A percentile compares a stretch with the other conserved stretches of the same genome.
Evolutionary conservation across 768 basidiomycete genomes (phyloP).

Genomic region (Boletellus ananas): DNA sequence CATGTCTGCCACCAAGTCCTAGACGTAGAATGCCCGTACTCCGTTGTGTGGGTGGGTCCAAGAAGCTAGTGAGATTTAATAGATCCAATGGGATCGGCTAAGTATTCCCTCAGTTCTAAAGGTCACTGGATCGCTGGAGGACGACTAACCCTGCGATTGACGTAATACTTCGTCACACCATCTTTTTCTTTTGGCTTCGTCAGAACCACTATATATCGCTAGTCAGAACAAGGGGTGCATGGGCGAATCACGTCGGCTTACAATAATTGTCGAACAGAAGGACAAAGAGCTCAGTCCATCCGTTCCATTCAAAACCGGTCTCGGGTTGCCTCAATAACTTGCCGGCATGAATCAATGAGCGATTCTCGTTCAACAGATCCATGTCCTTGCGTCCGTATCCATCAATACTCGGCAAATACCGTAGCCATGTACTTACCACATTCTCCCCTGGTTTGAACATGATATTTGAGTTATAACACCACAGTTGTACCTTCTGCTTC

Average conservation of each 20-base stretch:
- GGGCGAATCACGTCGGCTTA: constrained; percentile 36
- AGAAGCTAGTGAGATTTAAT: constrained; percentile 79
- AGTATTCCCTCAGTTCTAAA: not conserved
- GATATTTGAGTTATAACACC: constrained; percentile 78
- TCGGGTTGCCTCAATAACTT: constrained; percentile 86
- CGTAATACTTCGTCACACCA: constrained; percentile 68
- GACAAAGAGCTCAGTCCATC: constrained; percentile 87
- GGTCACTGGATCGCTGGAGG: not conserved
- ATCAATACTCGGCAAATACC: not conserved
- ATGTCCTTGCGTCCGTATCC: constrained; percentile 55
- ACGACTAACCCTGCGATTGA: constrained; percentile 68
- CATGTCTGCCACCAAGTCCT: constrained; percentile 40
- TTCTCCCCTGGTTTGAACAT: constrained; percentile 76
- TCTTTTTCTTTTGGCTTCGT: constrained; percentile 83
- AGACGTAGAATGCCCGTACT: constrained; percentile 68
- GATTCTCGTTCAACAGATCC: constrained; percentile 79
- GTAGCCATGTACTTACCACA: constrained; percentile 39
- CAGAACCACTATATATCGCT: constrained; percentile 64
- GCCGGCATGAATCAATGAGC: constrained; percentile 80
- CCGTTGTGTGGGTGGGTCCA: constrained; percentile 73
- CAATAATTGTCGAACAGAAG: constrained; percentile 94
- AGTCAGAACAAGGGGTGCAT: constrained; percentile 7
- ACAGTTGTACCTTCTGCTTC: constrained; percentile 85
- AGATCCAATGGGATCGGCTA: constrained; percentile 94
- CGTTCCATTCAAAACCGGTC: constrained; percentile 81